These are phyloP conservation scores for Aspergillus leporis DNA, from an alignment of 495 filamentous ascomycete genomes.

Conservation along the genomic window DNA sequence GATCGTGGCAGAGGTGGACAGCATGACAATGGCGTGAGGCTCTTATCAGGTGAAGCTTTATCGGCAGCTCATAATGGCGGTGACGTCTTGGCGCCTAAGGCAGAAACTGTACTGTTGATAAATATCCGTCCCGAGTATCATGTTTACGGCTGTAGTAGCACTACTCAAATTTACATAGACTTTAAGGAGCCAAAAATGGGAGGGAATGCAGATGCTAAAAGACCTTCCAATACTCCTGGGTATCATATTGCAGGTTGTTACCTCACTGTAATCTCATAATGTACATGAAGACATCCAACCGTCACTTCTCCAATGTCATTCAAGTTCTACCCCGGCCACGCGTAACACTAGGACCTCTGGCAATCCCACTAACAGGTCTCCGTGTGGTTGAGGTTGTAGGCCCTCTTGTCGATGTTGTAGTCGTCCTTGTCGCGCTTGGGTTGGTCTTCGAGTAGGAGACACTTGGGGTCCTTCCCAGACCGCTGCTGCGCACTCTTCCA, in stretches of 20 bases:
- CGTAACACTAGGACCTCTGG: constrained; percentile 45
- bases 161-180: neutral
- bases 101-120: constrained; percentile 3
- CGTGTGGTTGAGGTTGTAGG: constrained; percentile 42
- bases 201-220: neutral
- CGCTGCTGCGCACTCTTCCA: constrained; percentile 45
- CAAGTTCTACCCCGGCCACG: constrained; percentile 42
- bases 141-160: neutral
- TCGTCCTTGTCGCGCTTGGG: constrained; percentile 29
- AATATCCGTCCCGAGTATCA: neutral
- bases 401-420: constrained; percentile 32
- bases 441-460: constrained; percentile 28
- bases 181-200: neutral
- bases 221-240: constrained; percentile 7
- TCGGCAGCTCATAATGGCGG: constrained; percentile 20
- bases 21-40: neutral
- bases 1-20: neutral
- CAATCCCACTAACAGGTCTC: constrained; percentile 51
- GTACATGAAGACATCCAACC: constrained; percentile 12
- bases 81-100: constrained; percentile 22
- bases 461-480: constrained; percentile 48
- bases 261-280: constrained; percentile 10
- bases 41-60: constrained; percentile 25
- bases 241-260: constrained; percentile 23
- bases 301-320: neutral